Conservation (phyloP, 164 flowering plant genomes). For the Nymphaea colorata region DNA sequence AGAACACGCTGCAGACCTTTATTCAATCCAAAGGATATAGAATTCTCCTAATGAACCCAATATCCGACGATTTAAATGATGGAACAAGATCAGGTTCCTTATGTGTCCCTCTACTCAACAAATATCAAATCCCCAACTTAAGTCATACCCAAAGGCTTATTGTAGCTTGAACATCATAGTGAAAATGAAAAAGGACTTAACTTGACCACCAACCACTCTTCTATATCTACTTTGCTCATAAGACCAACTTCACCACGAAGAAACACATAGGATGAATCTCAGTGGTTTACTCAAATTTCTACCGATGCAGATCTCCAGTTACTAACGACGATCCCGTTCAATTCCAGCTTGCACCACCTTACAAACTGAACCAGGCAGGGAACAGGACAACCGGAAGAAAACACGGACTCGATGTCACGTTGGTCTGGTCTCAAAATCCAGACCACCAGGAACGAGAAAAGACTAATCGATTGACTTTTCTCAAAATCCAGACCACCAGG, state of each 20-base stretch:
- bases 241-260: background rate
- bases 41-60: background rate
- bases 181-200: background rate
- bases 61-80: background rate
- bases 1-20: background rate
- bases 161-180: background rate
- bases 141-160: background rate
- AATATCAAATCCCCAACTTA: background rate
- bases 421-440: background rate
- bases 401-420: too few species aligned
- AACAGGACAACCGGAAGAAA: background rate
- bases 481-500: background rate
- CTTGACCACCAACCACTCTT: background rate
- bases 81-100: background rate
- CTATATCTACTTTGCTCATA: background rate
- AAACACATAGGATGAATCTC: background rate
- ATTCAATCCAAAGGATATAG: background rate
- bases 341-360: background rate
- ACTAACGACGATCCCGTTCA: background rate
- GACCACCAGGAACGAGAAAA: background rate
- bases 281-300: background rate
- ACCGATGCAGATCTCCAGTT: background rate
- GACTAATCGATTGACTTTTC: background rate
- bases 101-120: background rate
- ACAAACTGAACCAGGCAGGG: background rate